These are phyloP conservation scores for Rutstroemia sp. DNA, from an alignment of 2,329 filamentous ascomycete genomes.

Conservation along the genomic window DNA sequence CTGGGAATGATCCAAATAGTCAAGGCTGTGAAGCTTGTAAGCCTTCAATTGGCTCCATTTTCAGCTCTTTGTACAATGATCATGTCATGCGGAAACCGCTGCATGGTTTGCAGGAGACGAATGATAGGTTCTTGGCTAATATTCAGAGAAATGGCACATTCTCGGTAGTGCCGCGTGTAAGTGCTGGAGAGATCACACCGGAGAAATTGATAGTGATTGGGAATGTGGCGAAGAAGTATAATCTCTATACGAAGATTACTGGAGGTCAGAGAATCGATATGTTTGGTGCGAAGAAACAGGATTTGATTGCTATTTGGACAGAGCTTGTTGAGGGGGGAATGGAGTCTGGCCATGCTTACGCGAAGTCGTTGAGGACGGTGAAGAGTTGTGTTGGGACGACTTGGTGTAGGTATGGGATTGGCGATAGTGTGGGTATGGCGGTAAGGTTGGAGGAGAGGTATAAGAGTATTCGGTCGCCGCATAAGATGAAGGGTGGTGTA, in stretches of 20 bases:
- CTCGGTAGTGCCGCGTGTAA: constrained; percentile 76
- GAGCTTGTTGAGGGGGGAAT: constrained; percentile 75
- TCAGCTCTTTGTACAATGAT: constrained; percentile 75
- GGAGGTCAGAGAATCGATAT: constrained; percentile 88
- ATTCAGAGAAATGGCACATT: constrained; percentile 90
- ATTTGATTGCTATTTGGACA: constrained; percentile 75
- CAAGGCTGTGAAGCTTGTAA: constrained; percentile 84
- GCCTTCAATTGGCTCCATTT: constrained; percentile 72
- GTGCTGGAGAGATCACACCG: constrained; percentile 80
- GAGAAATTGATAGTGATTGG: constrained; percentile 81
- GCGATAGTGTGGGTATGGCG: constrained; percentile 86
- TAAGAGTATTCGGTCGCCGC: constrained; percentile 81
- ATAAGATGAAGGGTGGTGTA: constrained; percentile 88
- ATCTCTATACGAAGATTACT: constrained; percentile 85
- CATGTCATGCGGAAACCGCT: constrained; percentile 67
- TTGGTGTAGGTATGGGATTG: constrained; percentile 85
- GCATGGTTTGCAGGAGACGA: constrained; percentile 80
- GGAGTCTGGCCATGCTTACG: constrained; percentile 87
- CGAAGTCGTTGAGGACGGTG: constrained; percentile 80
- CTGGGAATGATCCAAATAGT: constrained; percentile 63
- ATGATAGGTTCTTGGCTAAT: constrained; percentile 81
- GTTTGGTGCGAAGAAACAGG: constrained; percentile 86
- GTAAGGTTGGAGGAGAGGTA: constrained; percentile 83
- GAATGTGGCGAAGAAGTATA: constrained; percentile 75
- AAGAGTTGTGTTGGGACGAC: constrained; percentile 89